These are phyloP conservation scores for Agrocybe chaxingu DNA, from an alignment of 768 basidiomycete genomes.

Conservation along the genomic window DNA sequence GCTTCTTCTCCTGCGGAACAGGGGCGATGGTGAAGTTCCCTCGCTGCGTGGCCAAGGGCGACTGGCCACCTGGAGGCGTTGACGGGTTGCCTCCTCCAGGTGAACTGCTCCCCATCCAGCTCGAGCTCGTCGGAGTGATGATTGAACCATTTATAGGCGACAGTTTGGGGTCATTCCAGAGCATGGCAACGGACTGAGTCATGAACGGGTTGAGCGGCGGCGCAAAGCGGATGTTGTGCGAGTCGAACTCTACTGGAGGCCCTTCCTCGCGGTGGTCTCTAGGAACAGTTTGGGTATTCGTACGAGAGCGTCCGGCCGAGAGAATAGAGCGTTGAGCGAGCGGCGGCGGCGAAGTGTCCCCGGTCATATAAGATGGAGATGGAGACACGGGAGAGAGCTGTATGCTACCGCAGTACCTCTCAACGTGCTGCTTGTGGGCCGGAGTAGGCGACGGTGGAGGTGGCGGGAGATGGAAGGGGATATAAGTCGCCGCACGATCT, in stretches of 20 bases:
- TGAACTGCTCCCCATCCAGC: too few relatives aligned
- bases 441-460: slow-evolving; percentile 19
- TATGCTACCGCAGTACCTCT: slow-evolving; percentile 2
- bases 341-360: background rate
- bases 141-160: slow-evolving; percentile 20
- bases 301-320: too few relatives aligned
- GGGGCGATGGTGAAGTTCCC: too few relatives aligned
- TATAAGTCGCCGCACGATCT: slow-evolving; percentile 7
- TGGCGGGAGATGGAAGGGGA: slow-evolving; percentile 14
- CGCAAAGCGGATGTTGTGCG: slow-evolving; percentile 20
- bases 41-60: too few relatives aligned
- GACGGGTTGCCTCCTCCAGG: too few relatives aligned
- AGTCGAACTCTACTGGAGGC: slow-evolving; percentile 13
- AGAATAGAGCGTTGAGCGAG: background rate
- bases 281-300: too few relatives aligned
- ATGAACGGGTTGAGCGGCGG: slow-evolving; percentile 12
- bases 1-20: too few relatives aligned
- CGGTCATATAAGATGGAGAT: slow-evolving; percentile 8
- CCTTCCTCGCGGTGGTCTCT: background rate
- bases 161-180: slow-evolving; percentile 24
- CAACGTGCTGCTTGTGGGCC: slow-evolving; percentile 11
- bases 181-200: slow-evolving; percentile 8
- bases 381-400: slow-evolving; percentile 13
- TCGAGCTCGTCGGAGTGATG: background rate
- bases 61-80: too few relatives aligned